These are phyloP conservation scores for Colletotrichum simmondsii DNA, from an alignment of 2,329 filamentous ascomycete genomes.

Conservation along the genomic window DNA sequence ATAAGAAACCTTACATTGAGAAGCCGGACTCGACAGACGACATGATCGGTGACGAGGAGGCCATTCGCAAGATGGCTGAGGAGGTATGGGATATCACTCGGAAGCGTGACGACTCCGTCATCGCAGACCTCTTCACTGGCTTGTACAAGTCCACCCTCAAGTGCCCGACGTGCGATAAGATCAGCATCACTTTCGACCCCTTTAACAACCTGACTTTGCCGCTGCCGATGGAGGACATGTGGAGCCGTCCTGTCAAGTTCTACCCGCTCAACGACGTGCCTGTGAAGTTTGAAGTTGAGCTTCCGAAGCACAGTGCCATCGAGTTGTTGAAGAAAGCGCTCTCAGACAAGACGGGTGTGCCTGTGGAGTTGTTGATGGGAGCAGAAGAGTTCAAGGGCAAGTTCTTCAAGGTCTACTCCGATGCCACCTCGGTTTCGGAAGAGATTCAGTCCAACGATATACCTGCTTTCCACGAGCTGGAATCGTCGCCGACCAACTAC, in stretches of 20 bases:
- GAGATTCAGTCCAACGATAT: constrained; percentile 75
- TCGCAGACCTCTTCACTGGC: constrained; percentile 94
- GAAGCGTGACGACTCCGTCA: constrained; percentile 91
- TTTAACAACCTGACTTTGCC: constrained; percentile 96
- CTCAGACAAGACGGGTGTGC: constrained; percentile 74
- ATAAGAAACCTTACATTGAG: constrained; percentile 96
- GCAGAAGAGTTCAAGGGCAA: constrained; percentile 85
- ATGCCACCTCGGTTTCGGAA: constrained; percentile 75
- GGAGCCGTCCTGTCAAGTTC: constrained; percentile 79
- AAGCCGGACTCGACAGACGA: constrained; percentile 98
- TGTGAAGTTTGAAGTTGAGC: constrained; percentile 79
- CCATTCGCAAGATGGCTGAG: constrained; percentile 86
- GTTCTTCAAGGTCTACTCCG: constrained; percentile 88
- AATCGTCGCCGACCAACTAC: constrained; percentile 82
- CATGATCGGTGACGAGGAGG: constrained; percentile 85
- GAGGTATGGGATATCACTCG: constrained; percentile 93
- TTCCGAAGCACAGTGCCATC: constrained; percentile 80
- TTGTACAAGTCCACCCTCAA: constrained; percentile 98
- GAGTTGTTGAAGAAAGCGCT: constrained; percentile 76
- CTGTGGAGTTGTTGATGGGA: constrained; percentile 75
- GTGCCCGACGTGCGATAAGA: constrained; percentile 90
- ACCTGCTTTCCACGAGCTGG: constrained; percentile 80
- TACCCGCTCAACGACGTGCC: constrained; percentile 80
- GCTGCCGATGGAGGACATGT: constrained; percentile 86
- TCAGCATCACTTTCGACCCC: constrained; percentile 98